These are phyloP conservation scores for Cyphellophora attinorum DNA, from an alignment of 2,329 filamentous ascomycete genomes.

Conservation along the genomic window DNA sequence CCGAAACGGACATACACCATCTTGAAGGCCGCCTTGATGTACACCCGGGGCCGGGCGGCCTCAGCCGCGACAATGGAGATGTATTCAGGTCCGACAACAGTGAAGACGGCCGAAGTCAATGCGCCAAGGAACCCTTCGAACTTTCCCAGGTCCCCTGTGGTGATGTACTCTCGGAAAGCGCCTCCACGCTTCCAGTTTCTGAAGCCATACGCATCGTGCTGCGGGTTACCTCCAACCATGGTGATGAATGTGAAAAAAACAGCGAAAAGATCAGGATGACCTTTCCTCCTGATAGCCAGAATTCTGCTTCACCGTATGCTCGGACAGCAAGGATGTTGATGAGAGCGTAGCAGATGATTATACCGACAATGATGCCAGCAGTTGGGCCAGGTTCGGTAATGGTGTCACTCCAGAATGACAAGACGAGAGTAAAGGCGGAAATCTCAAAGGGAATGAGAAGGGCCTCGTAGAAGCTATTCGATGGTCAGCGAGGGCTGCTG, in stretches of 20 bases:
- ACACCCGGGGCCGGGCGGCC: constrained; percentile 33
- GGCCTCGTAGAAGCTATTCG: constrained; percentile 28
- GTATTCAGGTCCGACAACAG: constrained; percentile 42
- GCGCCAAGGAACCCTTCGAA: constrained; percentile 44
- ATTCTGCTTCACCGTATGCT: constrained; percentile 30
- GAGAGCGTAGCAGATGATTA: constrained; percentile 27
- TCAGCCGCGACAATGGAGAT: constrained; percentile 41
- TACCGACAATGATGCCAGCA: constrained; percentile 25
- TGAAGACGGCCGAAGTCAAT: constrained; percentile 39
- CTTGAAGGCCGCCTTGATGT: constrained; percentile 31
- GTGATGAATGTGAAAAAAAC: constrained; percentile 43
- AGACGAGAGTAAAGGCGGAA: constrained; percentile 28
- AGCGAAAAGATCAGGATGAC: constrained; percentile 41
- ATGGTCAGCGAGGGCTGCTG: no score
- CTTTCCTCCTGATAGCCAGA: constrained; percentile 41
- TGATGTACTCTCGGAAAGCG: constrained; percentile 18
- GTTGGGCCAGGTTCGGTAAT: constrained; percentile 20
- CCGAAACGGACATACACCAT: constrained; percentile 46
- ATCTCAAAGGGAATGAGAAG: constrained; percentile 32
- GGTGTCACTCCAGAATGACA: constrained; percentile 29
- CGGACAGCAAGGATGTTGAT: constrained; percentile 59
- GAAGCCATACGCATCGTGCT: constrained; percentile 45
- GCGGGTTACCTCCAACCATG: constrained; percentile 37
- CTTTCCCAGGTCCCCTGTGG: constrained; percentile 29
- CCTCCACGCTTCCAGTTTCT: constrained; percentile 46